phyloP scores from a whole-genome alignment of 306 rosid species.

The Coriaria nepalensis region DNA sequence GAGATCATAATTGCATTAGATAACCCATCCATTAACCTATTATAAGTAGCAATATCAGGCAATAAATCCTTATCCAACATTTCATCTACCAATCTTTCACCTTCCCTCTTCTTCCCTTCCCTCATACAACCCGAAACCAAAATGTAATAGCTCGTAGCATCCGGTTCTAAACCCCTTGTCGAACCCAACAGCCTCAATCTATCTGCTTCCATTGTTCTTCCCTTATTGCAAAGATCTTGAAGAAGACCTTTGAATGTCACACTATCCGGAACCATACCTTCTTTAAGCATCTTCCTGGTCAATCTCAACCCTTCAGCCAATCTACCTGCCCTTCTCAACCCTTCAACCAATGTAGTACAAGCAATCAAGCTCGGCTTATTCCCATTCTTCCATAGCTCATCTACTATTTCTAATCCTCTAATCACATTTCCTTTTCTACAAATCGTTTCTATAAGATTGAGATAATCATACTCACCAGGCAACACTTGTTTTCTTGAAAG shows the following conservation, averaged over 20 bases:
- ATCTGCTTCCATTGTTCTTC: constrained; percentile 54
- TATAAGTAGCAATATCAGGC: constrained; percentile 60
- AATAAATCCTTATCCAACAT: constrained; percentile 68
- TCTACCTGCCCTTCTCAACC: constrained; percentile 42
- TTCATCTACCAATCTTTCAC: constrained; percentile 50
- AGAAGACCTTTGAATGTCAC: constrained; percentile 65
- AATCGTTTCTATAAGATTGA: constrained; percentile 38
- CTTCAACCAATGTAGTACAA: constrained; percentile 55
- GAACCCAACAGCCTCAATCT: constrained; percentile 45
- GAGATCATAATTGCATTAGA: constrained; percentile 15
- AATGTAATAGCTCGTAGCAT: constrained; percentile 35
- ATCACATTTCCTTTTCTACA: constrained; percentile 32
- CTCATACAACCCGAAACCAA: constrained; percentile 43
- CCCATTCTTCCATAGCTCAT: constrained; percentile 56
- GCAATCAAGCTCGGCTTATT: constrained; percentile 53
- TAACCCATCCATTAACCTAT: constrained; percentile 42
- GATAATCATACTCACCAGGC: constrained; percentile 59
- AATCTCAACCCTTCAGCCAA: constrained; percentile 29
- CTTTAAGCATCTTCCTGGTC: constrained; percentile 53
- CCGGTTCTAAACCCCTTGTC: constrained; percentile 51
- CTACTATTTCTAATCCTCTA: constrained; percentile 36
- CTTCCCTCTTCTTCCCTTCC: constrained; percentile 40
- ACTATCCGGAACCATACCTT: constrained; percentile 41
- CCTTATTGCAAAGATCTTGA: constrained; percentile 36
- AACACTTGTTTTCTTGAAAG: constrained; percentile 40